Percentiles rank a stretch among this genome's conserved stretches.
These are phyloP conservation scores for Parachlorella kessleri DNA, from an alignment of 139 green algal genomes.

Conservation along the genomic window DNA sequence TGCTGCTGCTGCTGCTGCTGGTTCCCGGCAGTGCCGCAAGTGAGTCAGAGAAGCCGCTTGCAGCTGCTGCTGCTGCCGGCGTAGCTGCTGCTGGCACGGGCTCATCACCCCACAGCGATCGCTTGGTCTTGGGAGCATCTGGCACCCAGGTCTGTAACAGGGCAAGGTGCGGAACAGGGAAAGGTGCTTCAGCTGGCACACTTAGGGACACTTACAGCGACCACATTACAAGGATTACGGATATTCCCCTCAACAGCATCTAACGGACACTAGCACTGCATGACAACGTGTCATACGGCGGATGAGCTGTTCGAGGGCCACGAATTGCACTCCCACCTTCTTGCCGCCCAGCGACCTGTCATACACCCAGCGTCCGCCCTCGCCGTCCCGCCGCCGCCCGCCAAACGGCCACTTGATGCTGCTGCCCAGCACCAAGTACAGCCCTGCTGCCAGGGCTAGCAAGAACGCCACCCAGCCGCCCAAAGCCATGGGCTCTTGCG, in stretches of 20 bases:
- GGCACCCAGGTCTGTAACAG: not conserved
- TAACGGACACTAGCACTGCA: not conserved
- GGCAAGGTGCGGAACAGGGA: too few relatives aligned
- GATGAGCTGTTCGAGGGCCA: too few relatives aligned
- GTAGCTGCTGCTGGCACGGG: not conserved
- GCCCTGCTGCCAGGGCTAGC: not conserved
- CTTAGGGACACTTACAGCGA: not conserved
- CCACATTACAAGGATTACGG: not conserved
- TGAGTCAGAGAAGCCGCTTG: not conserved
- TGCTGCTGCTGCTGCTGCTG: not conserved
- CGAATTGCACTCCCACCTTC: too few relatives aligned
- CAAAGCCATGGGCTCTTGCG: too few relatives aligned
- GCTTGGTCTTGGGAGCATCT: not conserved
- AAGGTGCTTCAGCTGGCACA: not conserved
- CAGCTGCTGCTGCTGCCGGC: not conserved
- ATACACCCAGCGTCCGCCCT: slow-evolving; percentile 39
- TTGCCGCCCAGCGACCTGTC: slow-evolving; percentile 54
- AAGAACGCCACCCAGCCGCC: slow-evolving; percentile 6
- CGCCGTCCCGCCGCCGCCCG: not conserved
- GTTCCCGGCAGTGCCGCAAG: not conserved
- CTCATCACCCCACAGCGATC: slow-evolving; percentile 11
- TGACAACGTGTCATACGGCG: too few relatives aligned
- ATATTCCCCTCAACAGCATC: not conserved
- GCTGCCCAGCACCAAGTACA: slow-evolving; percentile 4
- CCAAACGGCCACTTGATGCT: not conserved